phyloP scores from a whole-genome alignment of 805 yeast genomes.

The Wickerhamomyces chambardii region DNA sequence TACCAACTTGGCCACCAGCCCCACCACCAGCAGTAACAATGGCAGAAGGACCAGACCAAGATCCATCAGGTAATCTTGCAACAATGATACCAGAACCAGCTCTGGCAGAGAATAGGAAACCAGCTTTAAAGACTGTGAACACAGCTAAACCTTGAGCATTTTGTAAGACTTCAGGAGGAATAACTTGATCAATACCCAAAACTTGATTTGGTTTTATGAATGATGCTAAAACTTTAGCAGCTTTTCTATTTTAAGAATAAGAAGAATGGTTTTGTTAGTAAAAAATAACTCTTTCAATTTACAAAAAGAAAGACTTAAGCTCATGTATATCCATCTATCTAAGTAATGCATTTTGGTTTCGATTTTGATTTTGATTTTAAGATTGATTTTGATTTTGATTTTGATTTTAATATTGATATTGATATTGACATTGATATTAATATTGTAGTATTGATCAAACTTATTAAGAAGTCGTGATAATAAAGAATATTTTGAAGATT shows the following conservation, averaged over 20 bases:
- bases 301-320: too few species aligned
- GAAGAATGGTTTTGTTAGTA: slow-evolving; percentile 15
- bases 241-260: slow-evolving; percentile 47
- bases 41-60: slow-evolving; percentile 98
- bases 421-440: too few species aligned
- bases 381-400: too few species aligned
- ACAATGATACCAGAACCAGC: slow-evolving; percentile 97
- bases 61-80: slow-evolving; percentile 88
- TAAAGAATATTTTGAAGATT: too few species aligned
- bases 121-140: slow-evolving; percentile 93
- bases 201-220: slow-evolving; percentile 93
- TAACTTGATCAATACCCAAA: slow-evolving; percentile 79
- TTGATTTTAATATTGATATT: too few species aligned
- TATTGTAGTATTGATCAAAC: too few species aligned
- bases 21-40: slow-evolving; percentile 97
- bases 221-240: slow-evolving; percentile 83
- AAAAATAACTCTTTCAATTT: slow-evolving; percentile 1
- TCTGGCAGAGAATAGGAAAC: slow-evolving; percentile 91
- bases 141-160: slow-evolving; percentile 91
- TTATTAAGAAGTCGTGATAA: too few species aligned
- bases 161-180: slow-evolving; percentile 80
- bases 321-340: too few species aligned
- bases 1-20: slow-evolving; percentile 96
- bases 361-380: too few species aligned
- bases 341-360: too few species aligned